Conservation (phyloP, 1,284 basidiomycete species). For the Somion occarium region DNA sequence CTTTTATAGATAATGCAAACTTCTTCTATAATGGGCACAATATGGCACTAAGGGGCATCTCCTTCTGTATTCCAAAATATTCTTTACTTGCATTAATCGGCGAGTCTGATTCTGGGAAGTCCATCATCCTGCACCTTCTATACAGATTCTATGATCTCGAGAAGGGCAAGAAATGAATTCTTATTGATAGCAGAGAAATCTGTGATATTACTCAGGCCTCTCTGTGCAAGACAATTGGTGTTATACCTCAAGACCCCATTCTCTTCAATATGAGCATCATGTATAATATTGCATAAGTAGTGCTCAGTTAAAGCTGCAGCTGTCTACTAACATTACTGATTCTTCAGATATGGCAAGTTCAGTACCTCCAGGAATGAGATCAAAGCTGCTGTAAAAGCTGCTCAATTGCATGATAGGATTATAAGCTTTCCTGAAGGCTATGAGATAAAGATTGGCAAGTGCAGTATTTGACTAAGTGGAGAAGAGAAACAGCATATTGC, state of each 20-base stretch:
- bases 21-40: conserved; percentile 81
- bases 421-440: conserved; percentile 78
- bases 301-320: neutral
- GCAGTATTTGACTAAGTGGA: conserved; percentile 74
- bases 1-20: conserved; percentile 59
- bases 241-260: conserved; percentile 80
- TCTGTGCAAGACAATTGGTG: conserved; percentile 76
- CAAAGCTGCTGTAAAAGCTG: conserved; percentile 66
- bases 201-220: conserved; percentile 79
- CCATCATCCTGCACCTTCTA: conserved; percentile 76
- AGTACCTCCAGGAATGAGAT: conserved; percentile 65
- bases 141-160: conserved; percentile 89
- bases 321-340: neutral
- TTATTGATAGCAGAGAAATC: conserved; percentile 84
- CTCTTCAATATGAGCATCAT: conserved; percentile 79
- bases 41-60: conserved; percentile 71
- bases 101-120: conserved; percentile 78
- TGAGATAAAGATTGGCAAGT: conserved; percentile 76
- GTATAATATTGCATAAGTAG: conserved; percentile 67
- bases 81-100: conserved; percentile 81
- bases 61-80: conserved; percentile 80
- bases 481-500: conserved; percentile 87
- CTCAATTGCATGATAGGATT: conserved; percentile 81
- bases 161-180: conserved; percentile 66
- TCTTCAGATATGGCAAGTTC: conserved; percentile 64